Conservation (phyloP, 2,329 filamentous ascomycete genomes). For the Clarireedia sp. region DNA sequence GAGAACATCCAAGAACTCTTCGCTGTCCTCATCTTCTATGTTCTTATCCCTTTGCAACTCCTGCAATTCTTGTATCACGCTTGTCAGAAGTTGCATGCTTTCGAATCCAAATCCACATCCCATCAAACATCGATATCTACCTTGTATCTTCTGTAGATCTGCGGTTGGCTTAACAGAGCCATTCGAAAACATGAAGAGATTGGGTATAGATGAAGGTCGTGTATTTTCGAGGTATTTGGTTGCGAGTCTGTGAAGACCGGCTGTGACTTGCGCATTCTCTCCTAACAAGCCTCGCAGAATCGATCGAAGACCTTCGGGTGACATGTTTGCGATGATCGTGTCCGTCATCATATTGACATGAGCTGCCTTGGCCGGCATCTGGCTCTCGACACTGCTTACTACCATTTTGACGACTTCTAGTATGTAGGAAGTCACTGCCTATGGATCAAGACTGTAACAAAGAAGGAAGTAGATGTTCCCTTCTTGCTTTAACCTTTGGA, state of each 20-base stretch:
- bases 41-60: background rate
- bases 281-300: conserved; percentile 31
- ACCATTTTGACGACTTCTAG: background rate
- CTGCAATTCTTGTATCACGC: conserved; percentile 15
- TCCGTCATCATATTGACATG: conserved; percentile 43
- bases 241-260: conserved; percentile 29
- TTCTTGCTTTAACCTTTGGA: background rate
- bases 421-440: background rate
- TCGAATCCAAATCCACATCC: conserved; percentile 30
- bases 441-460: too few relatives aligned
- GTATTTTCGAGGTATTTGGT: conserved; percentile 25
- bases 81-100: conserved; percentile 18
- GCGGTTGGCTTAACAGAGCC: background rate
- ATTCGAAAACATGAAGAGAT: conserved; percentile 10
- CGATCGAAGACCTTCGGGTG: conserved; percentile 33
- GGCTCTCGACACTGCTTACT: background rate
- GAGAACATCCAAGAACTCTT: conserved; percentile 20
- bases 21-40: background rate
- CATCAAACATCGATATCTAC: conserved; percentile 28
- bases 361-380: conserved; percentile 23
- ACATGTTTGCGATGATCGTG: conserved; percentile 37
- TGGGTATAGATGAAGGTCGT: conserved; percentile 15
- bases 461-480: too few relatives aligned
- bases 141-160: conserved; percentile 16
- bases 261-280: conserved; percentile 27